These are phyloP conservation scores for Populus deltoides DNA, from an alignment of 345 rosid genomes.

Conservation along the genomic window DNA sequence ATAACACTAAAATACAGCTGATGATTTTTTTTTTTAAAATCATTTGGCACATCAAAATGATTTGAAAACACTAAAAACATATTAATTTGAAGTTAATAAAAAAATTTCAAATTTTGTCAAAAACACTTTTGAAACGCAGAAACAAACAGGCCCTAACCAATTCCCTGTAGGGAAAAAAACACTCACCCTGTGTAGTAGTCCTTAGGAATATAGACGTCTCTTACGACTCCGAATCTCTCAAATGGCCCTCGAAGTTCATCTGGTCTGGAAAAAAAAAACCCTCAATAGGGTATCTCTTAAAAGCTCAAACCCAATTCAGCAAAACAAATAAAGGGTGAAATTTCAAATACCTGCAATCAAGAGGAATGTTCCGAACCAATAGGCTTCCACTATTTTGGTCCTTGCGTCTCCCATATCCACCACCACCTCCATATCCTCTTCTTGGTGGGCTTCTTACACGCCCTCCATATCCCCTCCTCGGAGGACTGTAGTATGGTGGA, in stretches of 20 bases:
- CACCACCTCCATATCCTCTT: constrained; percentile 56
- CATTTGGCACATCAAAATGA: no score
- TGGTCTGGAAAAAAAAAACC: constrained; percentile 44
- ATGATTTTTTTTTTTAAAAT: no score
- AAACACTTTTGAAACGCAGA: no score
- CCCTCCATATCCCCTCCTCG: constrained; percentile 87
- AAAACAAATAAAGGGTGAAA: neutral
- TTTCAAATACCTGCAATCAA: constrained; percentile 70
- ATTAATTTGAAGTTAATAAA: no score
- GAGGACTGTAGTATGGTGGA: constrained; percentile 74
- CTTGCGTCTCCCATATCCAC: constrained; percentile 74
- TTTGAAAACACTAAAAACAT: no score
- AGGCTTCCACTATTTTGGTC: constrained; percentile 77
- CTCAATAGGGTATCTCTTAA: neutral
- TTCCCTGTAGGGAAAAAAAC: neutral
- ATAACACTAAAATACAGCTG: no score
- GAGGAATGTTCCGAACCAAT: constrained; percentile 87
- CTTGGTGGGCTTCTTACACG: constrained; percentile 70
- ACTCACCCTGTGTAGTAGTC: constrained; percentile 91
- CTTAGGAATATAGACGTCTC: constrained; percentile 90
- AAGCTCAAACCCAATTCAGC: neutral
- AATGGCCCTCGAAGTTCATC: constrained; percentile 85
- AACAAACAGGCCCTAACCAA: no score
- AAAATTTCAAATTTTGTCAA: no score
- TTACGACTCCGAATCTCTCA: constrained; percentile 83